Conservation (phyloP, 1,284 basidiomycete species). For the Rhodotorula sp. region DNA sequence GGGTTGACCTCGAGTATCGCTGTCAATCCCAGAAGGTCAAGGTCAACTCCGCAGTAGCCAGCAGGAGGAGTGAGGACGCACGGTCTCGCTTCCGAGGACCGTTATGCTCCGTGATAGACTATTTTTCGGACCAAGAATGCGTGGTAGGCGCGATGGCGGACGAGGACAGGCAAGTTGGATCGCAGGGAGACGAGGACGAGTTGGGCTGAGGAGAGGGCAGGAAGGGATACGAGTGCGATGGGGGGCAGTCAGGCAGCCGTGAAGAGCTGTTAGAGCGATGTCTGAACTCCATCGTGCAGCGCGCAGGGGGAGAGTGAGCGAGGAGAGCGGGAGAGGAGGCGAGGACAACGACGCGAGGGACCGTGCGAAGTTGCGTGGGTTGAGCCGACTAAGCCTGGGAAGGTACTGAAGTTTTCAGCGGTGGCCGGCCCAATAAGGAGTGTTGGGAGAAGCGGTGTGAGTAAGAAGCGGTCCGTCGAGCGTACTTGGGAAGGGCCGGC, state of each 20-base stretch:
- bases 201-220: neutral
- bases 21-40: neutral
- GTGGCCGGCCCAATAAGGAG: too few relatives aligned
- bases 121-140: neutral
- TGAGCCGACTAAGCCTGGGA: too few relatives aligned
- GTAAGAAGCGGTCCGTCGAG: too few relatives aligned
- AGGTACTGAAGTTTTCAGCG: too few relatives aligned
- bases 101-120: neutral
- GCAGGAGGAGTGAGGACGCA: neutral
- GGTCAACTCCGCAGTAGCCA: neutral
- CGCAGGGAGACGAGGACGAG: conserved; percentile 1
- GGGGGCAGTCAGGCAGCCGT: neutral
- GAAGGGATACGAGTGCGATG: neutral
- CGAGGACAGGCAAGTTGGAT: neutral
- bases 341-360: too few relatives aligned
- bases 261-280: too few relatives aligned
- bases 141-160: neutral
- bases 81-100: neutral
- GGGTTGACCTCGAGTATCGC: neutral
- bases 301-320: too few relatives aligned
- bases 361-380: too few relatives aligned
- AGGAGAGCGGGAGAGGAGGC: too few relatives aligned
- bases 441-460: too few relatives aligned
- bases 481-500: too few relatives aligned
- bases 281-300: too few relatives aligned